Evolutionary conservation across 805 yeast species (phyloP).

Genomic region (Starmerella etchellsii): DNA sequence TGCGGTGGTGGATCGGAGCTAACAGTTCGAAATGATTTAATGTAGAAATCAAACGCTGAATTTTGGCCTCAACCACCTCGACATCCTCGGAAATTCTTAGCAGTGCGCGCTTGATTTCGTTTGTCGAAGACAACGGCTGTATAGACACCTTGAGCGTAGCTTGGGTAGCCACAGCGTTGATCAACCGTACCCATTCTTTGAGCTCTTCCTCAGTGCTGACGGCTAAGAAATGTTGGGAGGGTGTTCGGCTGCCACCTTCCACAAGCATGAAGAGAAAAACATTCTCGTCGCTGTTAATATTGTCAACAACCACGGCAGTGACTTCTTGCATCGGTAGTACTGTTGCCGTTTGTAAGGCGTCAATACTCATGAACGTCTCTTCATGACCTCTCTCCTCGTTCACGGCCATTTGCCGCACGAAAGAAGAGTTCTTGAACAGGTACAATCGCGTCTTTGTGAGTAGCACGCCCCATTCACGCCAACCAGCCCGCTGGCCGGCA

Average conservation of each 20-base stretch:
- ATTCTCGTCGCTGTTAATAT: background rate
- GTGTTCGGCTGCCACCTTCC: slow-evolving; percentile 22
- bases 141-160: slow-evolving; percentile 19
- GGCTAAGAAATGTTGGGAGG: slow-evolving; percentile 29
- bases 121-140: background rate
- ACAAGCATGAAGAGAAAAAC: slow-evolving; percentile 20
- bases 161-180: slow-evolving; percentile 41
- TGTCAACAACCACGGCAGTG: background rate
- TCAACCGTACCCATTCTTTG: slow-evolving; percentile 46
- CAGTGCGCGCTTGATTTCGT: slow-evolving; percentile 6
- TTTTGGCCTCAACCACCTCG: slow-evolving; percentile 23
- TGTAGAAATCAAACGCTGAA: slow-evolving; percentile 30
- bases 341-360: background rate
- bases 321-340: background rate
- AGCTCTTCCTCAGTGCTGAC: slow-evolving; percentile 37
- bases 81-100: slow-evolving; percentile 28
- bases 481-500: slow-evolving; percentile 22
- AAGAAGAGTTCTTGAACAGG: slow-evolving; percentile 29
- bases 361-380: background rate
- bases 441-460: slow-evolving; percentile 32
- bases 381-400: background rate
- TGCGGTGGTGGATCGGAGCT: slow-evolving; percentile 43
- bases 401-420: slow-evolving; percentile 20
- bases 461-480: slow-evolving; percentile 34
- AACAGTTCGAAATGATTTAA: slow-evolving; percentile 33